These are phyloP conservation scores for Entomortierella parvispora DNA, from an alignment of 192 early-diverging fungal genomes.

Conservation along the genomic window DNA sequence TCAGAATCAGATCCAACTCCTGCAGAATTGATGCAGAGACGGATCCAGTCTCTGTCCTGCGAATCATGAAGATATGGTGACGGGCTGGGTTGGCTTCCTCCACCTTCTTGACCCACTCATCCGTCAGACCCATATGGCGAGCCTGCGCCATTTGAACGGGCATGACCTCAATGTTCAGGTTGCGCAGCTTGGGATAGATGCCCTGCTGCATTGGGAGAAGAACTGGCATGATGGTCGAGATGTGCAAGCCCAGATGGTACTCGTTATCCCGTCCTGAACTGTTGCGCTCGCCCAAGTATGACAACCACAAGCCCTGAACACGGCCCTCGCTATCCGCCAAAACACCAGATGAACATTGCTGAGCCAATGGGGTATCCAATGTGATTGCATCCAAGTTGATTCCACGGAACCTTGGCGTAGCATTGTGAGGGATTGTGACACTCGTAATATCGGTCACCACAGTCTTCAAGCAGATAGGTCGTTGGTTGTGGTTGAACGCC, in stretches of 20 bases:
- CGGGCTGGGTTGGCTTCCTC: slow-evolving; percentile 63
- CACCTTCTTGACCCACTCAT: slow-evolving; percentile 65
- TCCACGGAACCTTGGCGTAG: slow-evolving; percentile 53
- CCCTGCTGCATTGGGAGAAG: slow-evolving; percentile 61
- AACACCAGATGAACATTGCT: slow-evolving; percentile 81
- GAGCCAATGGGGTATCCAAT: slow-evolving; percentile 82
- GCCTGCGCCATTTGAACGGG: slow-evolving; percentile 68
- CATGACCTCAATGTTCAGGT: slow-evolving; percentile 69
- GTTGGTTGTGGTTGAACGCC: slow-evolving; percentile 65
- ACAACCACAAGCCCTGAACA: slow-evolving; percentile 81
- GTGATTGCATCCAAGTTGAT: slow-evolving; percentile 87
- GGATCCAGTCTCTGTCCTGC: slow-evolving; percentile 67
- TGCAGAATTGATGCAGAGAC: slow-evolving; percentile 66
- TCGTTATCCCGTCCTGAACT: slow-evolving; percentile 68
- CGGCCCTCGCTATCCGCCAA: slow-evolving; percentile 72
- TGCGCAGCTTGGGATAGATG: slow-evolving; percentile 64
- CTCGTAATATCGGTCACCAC: slow-evolving; percentile 69
- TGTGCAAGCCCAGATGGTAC: slow-evolving; percentile 69
- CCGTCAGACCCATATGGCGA: slow-evolving; percentile 66
- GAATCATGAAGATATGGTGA: slow-evolving; percentile 67
- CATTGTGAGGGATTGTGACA: slow-evolving; percentile 67
- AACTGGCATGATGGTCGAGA: slow-evolving; percentile 63
- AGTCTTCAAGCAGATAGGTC: slow-evolving; percentile 69
- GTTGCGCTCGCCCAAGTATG: slow-evolving; percentile 79
- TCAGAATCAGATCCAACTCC: slow-evolving; percentile 75